These are phyloP conservation scores for Phytophthora tentaculata DNA, from an alignment of 352 stramenopile genomes.

Conservation along the genomic window DNA sequence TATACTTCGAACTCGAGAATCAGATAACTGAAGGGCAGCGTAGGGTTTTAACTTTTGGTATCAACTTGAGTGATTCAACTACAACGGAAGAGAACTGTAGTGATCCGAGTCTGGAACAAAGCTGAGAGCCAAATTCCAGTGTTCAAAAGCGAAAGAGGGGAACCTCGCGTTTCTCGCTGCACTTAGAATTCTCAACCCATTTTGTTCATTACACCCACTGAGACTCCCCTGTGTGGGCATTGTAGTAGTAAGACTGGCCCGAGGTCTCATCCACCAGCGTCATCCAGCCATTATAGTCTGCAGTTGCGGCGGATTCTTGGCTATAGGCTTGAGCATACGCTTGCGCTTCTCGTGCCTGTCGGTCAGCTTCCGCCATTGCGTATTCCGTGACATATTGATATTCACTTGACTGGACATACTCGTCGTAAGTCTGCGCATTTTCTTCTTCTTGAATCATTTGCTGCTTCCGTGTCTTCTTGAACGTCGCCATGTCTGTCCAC, in stretches of 20 bases:
- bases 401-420: conserved; percentile 75
- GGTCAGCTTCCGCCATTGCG: conserved; percentile 28
- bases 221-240: conserved; percentile 71
- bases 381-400: conserved; percentile 82
- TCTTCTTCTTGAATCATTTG: conserved; percentile 53
- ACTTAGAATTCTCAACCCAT: no score
- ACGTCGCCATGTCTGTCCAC: conserved; percentile 74
- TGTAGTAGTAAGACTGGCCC: conserved; percentile 81
- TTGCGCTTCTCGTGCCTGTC: conserved; percentile 25
- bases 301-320: conserved; percentile 18
- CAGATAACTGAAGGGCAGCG: no score
- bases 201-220: conserved; percentile 48
- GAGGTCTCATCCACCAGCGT: conserved; percentile 67
- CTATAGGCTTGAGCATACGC: conserved; percentile 20
- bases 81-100: no score
- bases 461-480: conserved; percentile 57
- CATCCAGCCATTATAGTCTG: conserved; percentile 54
- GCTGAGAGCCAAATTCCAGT: no score
- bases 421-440: conserved; percentile 74
- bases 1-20: no score
- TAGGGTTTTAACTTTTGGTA: no score
- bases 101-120: no score
- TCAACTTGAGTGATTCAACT: no score
- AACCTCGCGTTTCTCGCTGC: no score
- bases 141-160: no score